These are phyloP conservation scores for Neospermospora avenae DNA, from an alignment of 2,329 filamentous ascomycete genomes.

Conservation along the genomic window DNA sequence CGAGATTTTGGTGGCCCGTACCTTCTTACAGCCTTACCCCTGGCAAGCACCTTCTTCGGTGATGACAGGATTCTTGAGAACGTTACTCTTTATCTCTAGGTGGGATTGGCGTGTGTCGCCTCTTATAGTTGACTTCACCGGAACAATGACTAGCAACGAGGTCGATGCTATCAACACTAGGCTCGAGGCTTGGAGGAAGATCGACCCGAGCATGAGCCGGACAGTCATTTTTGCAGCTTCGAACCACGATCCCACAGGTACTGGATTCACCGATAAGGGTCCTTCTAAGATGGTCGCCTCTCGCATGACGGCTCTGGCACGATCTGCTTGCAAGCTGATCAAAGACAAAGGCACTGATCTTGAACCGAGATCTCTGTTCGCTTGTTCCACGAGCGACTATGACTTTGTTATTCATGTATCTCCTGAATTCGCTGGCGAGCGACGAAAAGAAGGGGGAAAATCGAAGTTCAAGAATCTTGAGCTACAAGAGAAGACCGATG, in stretches of 20 bases:
- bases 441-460: conserved; percentile 37
- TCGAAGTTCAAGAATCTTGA: conserved; percentile 79
- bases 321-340: conserved; percentile 66
- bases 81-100: conserved; percentile 71
- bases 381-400: conserved; percentile 71
- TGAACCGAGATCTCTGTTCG: conserved; percentile 63
- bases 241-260: conserved; percentile 72
- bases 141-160: conserved; percentile 58
- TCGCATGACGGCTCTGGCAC: conserved; percentile 77
- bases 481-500: conserved; percentile 45
- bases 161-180: conserved; percentile 63
- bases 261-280: conserved; percentile 71
- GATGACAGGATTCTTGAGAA: conserved; percentile 76
- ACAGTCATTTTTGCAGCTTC: conserved; percentile 79
- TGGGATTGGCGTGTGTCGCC: conserved; percentile 93
- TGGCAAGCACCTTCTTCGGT: conserved; percentile 75
- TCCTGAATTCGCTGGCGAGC: conserved; percentile 35
- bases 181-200: conserved; percentile 79
- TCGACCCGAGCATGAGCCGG: conserved; percentile 85
- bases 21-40: conserved; percentile 78
- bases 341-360: conserved; percentile 50
- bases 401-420: conserved; percentile 76
- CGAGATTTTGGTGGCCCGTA: conserved; percentile 75
- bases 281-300: conserved; percentile 81
- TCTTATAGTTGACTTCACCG: conserved; percentile 73